phyloP scores from a whole-genome alignment of 768 basidiomycete genomes.

The Xerocomus brunneocitrinus region DNA sequence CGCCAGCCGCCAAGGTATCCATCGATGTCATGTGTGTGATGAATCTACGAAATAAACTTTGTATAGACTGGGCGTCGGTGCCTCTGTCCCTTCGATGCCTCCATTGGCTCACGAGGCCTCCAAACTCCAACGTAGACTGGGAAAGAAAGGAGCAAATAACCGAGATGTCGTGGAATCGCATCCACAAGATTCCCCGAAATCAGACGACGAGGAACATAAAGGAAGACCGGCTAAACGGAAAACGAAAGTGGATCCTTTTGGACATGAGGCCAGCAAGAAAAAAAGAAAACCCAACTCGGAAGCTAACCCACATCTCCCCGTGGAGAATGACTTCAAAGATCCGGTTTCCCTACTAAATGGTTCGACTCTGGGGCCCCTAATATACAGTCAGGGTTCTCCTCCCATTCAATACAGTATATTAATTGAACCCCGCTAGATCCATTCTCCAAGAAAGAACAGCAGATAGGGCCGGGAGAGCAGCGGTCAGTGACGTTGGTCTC shows the following conservation, averaged over 20 bases:
- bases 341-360: neutral
- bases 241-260: constrained; percentile 55
- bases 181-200: constrained; percentile 20
- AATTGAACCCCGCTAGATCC: constrained; percentile 5
- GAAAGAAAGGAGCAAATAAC: constrained; percentile 47
- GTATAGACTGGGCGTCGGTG: constrained; percentile 70
- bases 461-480: neutral
- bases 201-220: constrained; percentile 53
- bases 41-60: constrained; percentile 6
- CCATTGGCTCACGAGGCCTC: constrained; percentile 49
- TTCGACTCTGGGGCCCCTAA: neutral
- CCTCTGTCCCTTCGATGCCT: constrained; percentile 48
- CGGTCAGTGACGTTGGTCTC: neutral
- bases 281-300: constrained; percentile 39
- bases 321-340: neutral
- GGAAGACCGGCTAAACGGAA: constrained; percentile 58
- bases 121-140: constrained; percentile 57
- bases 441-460: constrained; percentile 3
- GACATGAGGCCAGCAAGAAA: constrained; percentile 33
- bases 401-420: neutral
- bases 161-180: constrained; percentile 35
- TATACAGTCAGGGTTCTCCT: constrained; percentile 11
- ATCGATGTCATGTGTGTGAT: neutral
- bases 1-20: constrained; percentile 64
- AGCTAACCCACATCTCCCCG: neutral